phyloP scores from a whole-genome alignment of 352 stramenopile genomes.

The Pythium plurisporium region DNA sequence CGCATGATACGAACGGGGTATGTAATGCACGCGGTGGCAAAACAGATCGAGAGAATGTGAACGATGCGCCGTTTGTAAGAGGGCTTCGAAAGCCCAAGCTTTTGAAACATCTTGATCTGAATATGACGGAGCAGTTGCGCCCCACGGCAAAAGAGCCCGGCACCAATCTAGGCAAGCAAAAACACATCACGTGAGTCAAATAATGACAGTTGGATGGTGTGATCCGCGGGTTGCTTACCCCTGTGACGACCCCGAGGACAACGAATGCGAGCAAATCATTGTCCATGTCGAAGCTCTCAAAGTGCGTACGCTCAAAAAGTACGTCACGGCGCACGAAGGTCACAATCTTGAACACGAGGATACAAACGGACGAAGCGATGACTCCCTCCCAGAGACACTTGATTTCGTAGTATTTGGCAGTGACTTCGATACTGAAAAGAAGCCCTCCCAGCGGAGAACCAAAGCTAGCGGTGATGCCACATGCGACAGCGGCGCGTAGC shows the following conservation, averaged over 20 bases:
- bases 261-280: constrained; percentile 73
- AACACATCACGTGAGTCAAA: background rate
- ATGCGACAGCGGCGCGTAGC: constrained; percentile 60
- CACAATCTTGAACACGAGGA: constrained; percentile 75
- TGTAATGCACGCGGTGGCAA: constrained; percentile 52
- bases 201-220: background rate
- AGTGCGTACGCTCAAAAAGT: constrained; percentile 75
- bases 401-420: constrained; percentile 81
- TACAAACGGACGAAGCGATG: constrained; percentile 75
- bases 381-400: constrained; percentile 81
- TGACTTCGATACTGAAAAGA: constrained; percentile 85
- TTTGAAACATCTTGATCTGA: constrained; percentile 49
- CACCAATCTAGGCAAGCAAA: constrained; percentile 52
- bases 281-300: constrained; percentile 75
- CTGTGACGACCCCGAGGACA: constrained; percentile 57
- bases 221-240: constrained; percentile 30
- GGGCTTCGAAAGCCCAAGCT: constrained; percentile 43
- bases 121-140: constrained; percentile 39
- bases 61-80: constrained; percentile 52
- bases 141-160: constrained; percentile 60
- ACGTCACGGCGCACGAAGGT: constrained; percentile 67
- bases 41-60: constrained; percentile 57
- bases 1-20: constrained; percentile 72
- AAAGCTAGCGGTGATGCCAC: constrained; percentile 77
- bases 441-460: constrained; percentile 72